phyloP scores from a whole-genome alignment of 106 monocot genomes.

The Narthecium ossifragum region DNA sequence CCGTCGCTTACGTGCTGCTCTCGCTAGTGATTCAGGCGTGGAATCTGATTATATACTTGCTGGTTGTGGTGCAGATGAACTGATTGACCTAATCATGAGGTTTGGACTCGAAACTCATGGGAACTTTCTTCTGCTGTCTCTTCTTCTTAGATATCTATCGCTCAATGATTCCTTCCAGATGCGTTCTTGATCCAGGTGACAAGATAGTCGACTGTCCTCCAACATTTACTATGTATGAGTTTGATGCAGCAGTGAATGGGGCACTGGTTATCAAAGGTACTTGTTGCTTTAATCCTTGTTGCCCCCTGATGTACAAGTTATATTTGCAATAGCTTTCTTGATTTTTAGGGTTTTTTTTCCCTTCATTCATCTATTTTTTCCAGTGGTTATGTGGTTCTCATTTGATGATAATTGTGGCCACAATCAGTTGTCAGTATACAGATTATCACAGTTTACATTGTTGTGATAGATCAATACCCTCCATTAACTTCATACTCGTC shows the following conservation, averaged over 20 bases:
- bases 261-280: constrained; percentile 88
- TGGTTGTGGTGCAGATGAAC: constrained; percentile 97
- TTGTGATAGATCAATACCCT: too few relatives aligned
- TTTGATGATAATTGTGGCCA: too few relatives aligned
- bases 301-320: too few relatives aligned
- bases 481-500: neutral
- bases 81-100: constrained; percentile 99
- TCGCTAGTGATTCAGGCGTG: constrained; percentile 90
- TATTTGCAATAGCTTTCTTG: too few relatives aligned
- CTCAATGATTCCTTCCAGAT: constrained; percentile 36
- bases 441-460: too few relatives aligned
- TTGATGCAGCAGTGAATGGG: constrained; percentile 97
- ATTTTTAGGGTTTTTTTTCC: too few relatives aligned
- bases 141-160: neutral
- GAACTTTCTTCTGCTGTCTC: neutral
- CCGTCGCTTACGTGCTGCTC: constrained; percentile 77
- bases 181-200: constrained; percentile 96
- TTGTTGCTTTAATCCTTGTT: too few relatives aligned
- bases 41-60: constrained; percentile 86
- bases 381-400: too few relatives aligned
- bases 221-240: constrained; percentile 99
- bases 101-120: constrained; percentile 6
- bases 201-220: constrained; percentile 97
- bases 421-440: too few relatives aligned
- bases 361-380: too few relatives aligned